Conservation (phyloP, 2,329 filamentous ascomycete species). For the Rhynchosporium agropyri region DNA sequence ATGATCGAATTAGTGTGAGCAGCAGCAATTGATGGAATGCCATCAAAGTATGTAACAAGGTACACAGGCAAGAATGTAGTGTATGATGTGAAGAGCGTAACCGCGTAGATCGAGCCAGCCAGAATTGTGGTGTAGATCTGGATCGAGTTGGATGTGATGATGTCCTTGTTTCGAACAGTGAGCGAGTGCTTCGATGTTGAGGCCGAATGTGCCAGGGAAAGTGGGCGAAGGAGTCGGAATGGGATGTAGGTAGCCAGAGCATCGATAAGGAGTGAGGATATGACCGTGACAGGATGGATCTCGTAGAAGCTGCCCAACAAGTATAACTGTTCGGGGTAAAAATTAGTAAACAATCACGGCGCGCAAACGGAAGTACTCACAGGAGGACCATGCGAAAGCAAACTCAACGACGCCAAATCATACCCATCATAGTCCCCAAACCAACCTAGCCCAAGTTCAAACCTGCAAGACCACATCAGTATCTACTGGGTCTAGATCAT, state of each 20-base stretch:
- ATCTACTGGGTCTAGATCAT: constrained; percentile 12
- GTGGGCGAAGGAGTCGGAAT: constrained; percentile 72
- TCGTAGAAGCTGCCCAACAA: constrained; percentile 79
- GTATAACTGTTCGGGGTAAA: constrained; percentile 56
- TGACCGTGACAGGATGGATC: constrained; percentile 62
- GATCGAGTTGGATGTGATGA: constrained; percentile 64
- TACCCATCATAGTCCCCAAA: constrained; percentile 72
- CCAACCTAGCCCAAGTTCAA: constrained; percentile 75
- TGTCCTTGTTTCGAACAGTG: constrained; percentile 61
- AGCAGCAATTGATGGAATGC: constrained; percentile 67
- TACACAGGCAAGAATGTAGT: constrained; percentile 69
- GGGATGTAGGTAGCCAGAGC: constrained; percentile 70
- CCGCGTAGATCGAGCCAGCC: constrained; percentile 72
- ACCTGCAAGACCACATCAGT: constrained; percentile 49
- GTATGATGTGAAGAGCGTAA: constrained; percentile 71
- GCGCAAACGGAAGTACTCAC: constrained; percentile 48
- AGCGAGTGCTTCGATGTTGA: constrained; percentile 46
- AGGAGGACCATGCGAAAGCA: constrained; percentile 75
- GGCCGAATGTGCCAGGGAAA: constrained; percentile 64
- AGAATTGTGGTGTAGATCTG: constrained; percentile 67
- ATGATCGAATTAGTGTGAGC: constrained; percentile 66
- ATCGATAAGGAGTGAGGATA: constrained; percentile 67
- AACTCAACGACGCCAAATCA: constrained; percentile 65
- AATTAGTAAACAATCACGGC: constrained; percentile 18
- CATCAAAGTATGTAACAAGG: constrained; percentile 76